Conservation (phyloP, 2,329 filamentous ascomycete genomes). For the Decorospora gaudefroyi region DNA sequence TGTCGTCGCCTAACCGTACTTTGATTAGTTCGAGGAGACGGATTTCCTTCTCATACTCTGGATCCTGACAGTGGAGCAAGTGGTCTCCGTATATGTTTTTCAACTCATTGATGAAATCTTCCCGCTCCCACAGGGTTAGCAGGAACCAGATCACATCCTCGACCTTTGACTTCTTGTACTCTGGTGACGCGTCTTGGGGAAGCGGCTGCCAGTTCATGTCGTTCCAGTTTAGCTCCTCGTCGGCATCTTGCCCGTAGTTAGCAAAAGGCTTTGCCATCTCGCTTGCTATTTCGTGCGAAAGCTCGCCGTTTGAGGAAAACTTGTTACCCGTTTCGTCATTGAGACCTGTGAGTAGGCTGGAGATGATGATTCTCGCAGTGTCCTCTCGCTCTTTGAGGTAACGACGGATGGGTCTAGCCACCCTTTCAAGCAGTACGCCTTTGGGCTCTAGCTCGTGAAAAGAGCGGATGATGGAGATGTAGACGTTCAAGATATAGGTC, state of each 20-base stretch:
- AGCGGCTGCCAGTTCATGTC: conserved; percentile 94
- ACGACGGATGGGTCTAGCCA: conserved; percentile 72
- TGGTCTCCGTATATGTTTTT: conserved; percentile 87
- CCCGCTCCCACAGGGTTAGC: conserved; percentile 83
- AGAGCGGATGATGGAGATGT: conserved; percentile 77
- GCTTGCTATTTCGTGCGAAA: conserved; percentile 68
- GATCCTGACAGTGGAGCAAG: conserved; percentile 65
- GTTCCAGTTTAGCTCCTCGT: conserved; percentile 79
- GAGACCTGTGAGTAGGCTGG: conserved; percentile 69
- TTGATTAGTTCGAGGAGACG: conserved; percentile 86
- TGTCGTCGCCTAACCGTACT: conserved; percentile 80
- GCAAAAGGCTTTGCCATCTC: conserved; percentile 66
- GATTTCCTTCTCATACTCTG: conserved; percentile 73
- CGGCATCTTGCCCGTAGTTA: conserved; percentile 56
- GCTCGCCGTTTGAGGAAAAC: conserved; percentile 64
- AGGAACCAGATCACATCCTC: conserved; percentile 92
- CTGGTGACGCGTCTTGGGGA: conserved; percentile 84
- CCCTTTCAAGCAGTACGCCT: conserved; percentile 74
- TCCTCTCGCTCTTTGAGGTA: conserved; percentile 78
- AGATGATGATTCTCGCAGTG: conserved; percentile 76
- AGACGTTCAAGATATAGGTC: conserved; percentile 73
- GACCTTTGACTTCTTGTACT: conserved; percentile 86
- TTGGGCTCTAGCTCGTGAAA: conserved; percentile 77
- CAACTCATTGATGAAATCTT: conserved; percentile 95
- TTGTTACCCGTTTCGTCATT: conserved; percentile 52